Conservation (phyloP, 2,329 filamentous ascomycete genomes). For the Nemania sp. region DNA sequence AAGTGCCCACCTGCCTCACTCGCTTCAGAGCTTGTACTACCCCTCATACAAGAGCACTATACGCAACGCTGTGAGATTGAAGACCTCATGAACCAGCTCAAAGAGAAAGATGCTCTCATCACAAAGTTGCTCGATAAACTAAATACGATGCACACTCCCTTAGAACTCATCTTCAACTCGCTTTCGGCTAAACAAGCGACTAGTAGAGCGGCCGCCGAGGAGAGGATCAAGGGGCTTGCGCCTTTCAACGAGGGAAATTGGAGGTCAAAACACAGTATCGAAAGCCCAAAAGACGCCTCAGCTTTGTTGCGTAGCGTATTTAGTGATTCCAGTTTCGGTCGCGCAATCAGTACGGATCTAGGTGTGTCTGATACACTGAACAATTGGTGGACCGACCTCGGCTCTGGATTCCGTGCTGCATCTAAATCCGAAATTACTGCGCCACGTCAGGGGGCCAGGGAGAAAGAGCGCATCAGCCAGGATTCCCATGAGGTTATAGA, state of each 20-base stretch:
- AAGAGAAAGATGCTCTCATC: conserved; percentile 65
- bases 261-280: conserved; percentile 47
- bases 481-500: conserved; percentile 51
- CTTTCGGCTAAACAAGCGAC: conserved; percentile 62
- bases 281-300: conserved; percentile 50
- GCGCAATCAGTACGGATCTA: conserved; percentile 48
- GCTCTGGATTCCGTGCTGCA: conserved; percentile 43
- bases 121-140: conserved; percentile 66
- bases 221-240: conserved; percentile 64
- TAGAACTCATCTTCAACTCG: conserved; percentile 66
- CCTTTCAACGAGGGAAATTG: conserved; percentile 60
- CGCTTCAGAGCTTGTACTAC: conserved; percentile 63
- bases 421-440: conserved; percentile 35
- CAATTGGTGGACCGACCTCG: conserved; percentile 64
- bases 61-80: conserved; percentile 56
- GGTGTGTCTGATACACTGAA: conserved; percentile 55
- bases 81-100: conserved; percentile 58
- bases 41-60: conserved; percentile 63
- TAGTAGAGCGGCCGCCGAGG: conserved; percentile 58
- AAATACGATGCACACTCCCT: conserved; percentile 62
- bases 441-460: conserved; percentile 29
- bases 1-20: conserved; percentile 58
- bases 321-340: conserved; percentile 51
- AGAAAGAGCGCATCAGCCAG: conserved; percentile 35
- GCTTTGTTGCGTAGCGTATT: conserved; percentile 59